Evolutionary conservation across 1,284 basidiomycete genomes (phyloP).

Genomic region (Mycena sp.): DNA sequence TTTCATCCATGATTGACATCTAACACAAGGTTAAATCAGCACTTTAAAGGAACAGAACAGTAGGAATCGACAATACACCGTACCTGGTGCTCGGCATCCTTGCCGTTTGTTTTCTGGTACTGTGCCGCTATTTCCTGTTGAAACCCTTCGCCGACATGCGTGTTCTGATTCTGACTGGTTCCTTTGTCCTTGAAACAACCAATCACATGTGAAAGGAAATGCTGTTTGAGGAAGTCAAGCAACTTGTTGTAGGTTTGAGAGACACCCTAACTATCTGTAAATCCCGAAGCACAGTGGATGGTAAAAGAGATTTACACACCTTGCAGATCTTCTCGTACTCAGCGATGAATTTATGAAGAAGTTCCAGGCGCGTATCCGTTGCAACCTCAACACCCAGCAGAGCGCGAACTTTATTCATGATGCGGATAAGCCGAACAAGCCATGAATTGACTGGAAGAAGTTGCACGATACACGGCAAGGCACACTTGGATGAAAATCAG

Average conservation of each 20-base stretch:
- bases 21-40: not conserved
- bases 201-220: conserved; percentile 9
- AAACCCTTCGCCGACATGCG: conserved; percentile 25
- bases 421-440: conserved; percentile 1
- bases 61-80: not conserved
- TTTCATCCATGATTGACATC: conserved; percentile 24
- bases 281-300: not conserved
- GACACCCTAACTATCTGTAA: not conserved
- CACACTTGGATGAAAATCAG: conserved; percentile 2
- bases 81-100: conserved; percentile 21
- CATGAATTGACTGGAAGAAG: conserved; percentile 10
- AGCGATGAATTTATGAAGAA: not conserved
- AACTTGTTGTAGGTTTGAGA: conserved; percentile 6
- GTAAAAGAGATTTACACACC: not conserved
- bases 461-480: conserved; percentile 16
- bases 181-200: conserved; percentile 7
- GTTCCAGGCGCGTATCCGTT: not conserved
- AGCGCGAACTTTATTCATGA: conserved; percentile 14
- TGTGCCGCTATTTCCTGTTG: conserved; percentile 15
- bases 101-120: conserved; percentile 21
- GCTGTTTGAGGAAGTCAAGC: conserved; percentile 21
- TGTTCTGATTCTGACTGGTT: conserved; percentile 17
- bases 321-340: conserved; percentile 15
- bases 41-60: not conserved
- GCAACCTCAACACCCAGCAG: conserved; percentile 8